These are phyloP conservation scores for Pisolithus orientalis DNA, from an alignment of 768 basidiomycete genomes.

Conservation along the genomic window DNA sequence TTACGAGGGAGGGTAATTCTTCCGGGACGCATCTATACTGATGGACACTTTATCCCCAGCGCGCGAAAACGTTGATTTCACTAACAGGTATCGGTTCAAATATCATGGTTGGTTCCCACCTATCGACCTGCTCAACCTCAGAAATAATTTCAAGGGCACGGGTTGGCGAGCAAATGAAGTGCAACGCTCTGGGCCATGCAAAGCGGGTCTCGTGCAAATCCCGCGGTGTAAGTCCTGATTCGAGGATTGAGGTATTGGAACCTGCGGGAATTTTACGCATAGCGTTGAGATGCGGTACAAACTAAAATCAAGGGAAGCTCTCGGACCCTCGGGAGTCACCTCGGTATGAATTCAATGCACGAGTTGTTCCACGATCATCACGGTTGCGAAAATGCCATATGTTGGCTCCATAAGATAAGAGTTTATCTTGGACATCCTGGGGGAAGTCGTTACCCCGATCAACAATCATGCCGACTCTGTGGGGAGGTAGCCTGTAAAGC, in stretches of 20 bases:
- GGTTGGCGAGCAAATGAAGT: conserved; percentile 81
- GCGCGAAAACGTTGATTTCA: conserved; percentile 6
- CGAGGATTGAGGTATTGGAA: conserved; percentile 76
- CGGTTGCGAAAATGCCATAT: conserved; percentile 78
- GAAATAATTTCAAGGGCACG: conserved; percentile 62
- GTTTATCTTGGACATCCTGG: conserved; percentile 41
- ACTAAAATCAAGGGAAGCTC: conserved; percentile 5
- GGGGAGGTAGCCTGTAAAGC: conserved; percentile 52
- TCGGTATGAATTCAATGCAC: conserved; percentile 66
- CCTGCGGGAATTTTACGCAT: conserved; percentile 31
- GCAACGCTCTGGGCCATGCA: conserved; percentile 47
- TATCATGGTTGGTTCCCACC: conserved; percentile 63
- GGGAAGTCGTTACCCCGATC: conserved; percentile 81
- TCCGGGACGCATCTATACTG: conserved; percentile 77
- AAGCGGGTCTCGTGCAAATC: conserved; percentile 57
- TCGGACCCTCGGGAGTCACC: conserved; percentile 67
- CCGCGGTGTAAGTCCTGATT: conserved; percentile 59
- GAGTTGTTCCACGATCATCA: conserved; percentile 50
- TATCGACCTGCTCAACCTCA: conserved; percentile 46
- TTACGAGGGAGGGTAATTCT: conserved; percentile 61
- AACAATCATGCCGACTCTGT: conserved; percentile 72
- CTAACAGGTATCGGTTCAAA: conserved; percentile 86
- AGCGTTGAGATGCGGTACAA: conserved; percentile 3
- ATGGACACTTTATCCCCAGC: conserved; percentile 1
- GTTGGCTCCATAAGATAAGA: conserved; percentile 58